These are phyloP conservation scores for Prototheca cutis DNA, from an alignment of 163 green algal species.

Conservation along the genomic window DNA sequence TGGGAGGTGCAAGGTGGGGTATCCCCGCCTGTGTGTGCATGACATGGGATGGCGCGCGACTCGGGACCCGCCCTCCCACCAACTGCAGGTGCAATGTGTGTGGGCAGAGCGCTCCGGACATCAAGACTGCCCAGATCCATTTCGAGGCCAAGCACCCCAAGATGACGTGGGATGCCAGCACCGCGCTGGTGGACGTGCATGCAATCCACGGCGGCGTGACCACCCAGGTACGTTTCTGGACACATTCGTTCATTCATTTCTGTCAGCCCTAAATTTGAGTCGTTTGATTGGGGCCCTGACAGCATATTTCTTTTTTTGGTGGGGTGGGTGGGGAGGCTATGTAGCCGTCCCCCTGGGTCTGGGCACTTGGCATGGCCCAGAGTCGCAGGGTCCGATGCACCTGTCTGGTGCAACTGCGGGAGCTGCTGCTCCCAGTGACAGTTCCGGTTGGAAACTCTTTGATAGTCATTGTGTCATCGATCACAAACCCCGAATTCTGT, in stretches of 20 bases:
- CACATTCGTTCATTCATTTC: no score
- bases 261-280: no score
- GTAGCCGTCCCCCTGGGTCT: no score
- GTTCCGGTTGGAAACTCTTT: no score
- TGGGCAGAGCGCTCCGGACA: constrained; percentile 41
- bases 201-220: constrained; percentile 44
- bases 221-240: constrained; percentile 15
- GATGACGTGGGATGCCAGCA: constrained; percentile 54
- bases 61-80: no score
- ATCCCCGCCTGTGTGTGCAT: neutral
- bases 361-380: no score
- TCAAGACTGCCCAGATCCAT: constrained; percentile 74
- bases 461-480: no score
- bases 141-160: constrained; percentile 75
- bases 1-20: neutral
- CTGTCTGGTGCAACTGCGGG: neutral
- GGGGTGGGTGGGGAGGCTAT: neutral
- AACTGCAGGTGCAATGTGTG: constrained; percentile 62
- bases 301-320: neutral
- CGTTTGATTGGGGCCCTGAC: neutral
- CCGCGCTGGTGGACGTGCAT: constrained; percentile 44
- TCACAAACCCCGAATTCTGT: no score
- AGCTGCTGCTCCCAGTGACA: no score
- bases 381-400: no score
- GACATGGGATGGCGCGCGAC: no score